A percentile compares a stretch with the other conserved stretches of the same genome.
Conservation (phyloP, 139 green algal species). For the Chlamydomonas sp. region DNA sequence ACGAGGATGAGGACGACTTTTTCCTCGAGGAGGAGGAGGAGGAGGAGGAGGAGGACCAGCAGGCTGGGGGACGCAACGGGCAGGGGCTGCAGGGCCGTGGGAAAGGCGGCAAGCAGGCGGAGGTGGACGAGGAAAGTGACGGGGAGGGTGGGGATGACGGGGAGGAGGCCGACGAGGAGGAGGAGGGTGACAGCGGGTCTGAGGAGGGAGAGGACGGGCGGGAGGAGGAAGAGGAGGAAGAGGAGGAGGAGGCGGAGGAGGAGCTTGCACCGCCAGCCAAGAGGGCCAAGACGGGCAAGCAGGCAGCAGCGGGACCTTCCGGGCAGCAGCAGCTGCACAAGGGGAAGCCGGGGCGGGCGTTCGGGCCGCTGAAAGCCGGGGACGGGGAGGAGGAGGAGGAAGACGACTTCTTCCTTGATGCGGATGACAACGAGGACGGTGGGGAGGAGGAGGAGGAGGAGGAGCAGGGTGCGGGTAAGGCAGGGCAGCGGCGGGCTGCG, state of each 20-base stretch:
- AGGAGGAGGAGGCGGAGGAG: constrained; percentile 10
- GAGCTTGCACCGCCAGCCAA: background rate
- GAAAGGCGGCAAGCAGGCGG: too few relatives aligned
- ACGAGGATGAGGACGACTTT: background rate
- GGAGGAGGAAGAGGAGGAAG: constrained; percentile 1
- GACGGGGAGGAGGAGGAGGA: background rate
- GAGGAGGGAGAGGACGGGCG: background rate
- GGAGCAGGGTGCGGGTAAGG: constrained; percentile 4
- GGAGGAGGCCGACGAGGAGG: background rate
- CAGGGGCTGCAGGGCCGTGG: background rate
- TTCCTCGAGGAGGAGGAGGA: too few relatives aligned
- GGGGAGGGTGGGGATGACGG: background rate
- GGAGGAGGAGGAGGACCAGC: background rate
- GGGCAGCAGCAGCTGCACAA: background rate
- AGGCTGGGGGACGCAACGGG: background rate
- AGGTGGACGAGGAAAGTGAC: background rate
- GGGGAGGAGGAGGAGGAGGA: background rate
- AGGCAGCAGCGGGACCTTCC: background rate
- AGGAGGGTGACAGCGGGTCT: background rate
- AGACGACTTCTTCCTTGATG: constrained; percentile 25
- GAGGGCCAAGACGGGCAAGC: background rate
- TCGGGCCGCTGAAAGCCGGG: background rate
- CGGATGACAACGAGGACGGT: background rate
- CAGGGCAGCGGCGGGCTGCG: background rate
- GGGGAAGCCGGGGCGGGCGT: background rate